Base-by-base conservation (phyloP, 805 yeast genomes). In the Spathaspora arborariae region DNA sequence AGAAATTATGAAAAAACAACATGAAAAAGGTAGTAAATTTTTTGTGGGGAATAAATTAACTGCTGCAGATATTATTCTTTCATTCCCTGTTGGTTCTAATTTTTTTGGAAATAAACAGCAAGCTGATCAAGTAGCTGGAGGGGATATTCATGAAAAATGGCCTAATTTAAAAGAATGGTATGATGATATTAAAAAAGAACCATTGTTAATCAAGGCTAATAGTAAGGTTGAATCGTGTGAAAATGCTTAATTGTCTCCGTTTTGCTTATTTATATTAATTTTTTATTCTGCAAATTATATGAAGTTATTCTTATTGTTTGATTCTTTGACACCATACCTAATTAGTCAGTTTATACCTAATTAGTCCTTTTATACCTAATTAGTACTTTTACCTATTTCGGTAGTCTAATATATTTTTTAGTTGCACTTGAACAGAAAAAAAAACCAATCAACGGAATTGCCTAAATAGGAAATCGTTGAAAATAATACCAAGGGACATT, bases 41-140 rank as follows among this genome's bases (percentile, higher is more conserved):
- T 64, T 70, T 48, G 73, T 68, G 7, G 74, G 73, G 2, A 53
- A 62, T 40, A 57, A 57, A 41, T 56, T 69, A 45, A 56, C 68
- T 9, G 72, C 59, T 1, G 75, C 74, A 0, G 74, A 70, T 48
- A 56, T 70, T 22, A 63, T 68, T 13, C 54, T 68, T 39, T 60
- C 62, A 20, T 69, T 65, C 53, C 74, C 74, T 0, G 45, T 68
- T 35, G 58, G 53, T 43, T 65, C 62, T 39, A 64, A 63, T 44
- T 44, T 65, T 0, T 65, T 63, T 41, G 63, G 57, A 34, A 58
- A 62, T 47, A 59, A 59, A 19, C 13, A 22, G 10, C n/a, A 24
- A 15, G 33, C 43, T 9, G 34, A 24, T 20, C 15, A 41, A 1
- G 36, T 57, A 35, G 54, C 50, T 4, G 39, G 33, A 4, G 15